Conservation (phyloP, 2,329 filamentous ascomycete genomes). For the Ramularia endophylla region DNA sequence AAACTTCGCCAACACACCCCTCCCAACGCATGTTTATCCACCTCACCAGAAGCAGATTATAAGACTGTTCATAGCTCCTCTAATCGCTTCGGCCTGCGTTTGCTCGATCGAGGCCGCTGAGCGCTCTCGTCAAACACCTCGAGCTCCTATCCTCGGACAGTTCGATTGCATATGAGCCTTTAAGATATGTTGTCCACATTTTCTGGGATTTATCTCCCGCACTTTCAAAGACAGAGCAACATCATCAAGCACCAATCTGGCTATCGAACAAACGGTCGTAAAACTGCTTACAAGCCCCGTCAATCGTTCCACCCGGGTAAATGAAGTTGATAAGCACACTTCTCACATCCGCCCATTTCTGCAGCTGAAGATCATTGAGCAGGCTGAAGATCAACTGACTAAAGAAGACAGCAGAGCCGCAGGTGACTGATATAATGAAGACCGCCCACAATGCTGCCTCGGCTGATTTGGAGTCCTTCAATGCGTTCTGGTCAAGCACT, state of each 20-base stretch:
- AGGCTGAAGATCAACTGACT: slow-evolving; percentile 19
- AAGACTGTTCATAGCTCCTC: too few relatives aligned
- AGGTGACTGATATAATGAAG: slow-evolving; percentile 31
- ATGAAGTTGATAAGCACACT: slow-evolving; percentile 30
- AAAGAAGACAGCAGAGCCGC: slow-evolving; percentile 24
- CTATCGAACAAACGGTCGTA: slow-evolving; percentile 23
- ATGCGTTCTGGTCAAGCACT: slow-evolving; percentile 22
- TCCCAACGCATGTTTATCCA: too few relatives aligned
- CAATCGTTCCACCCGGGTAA: slow-evolving; percentile 30
- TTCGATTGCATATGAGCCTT: too few relatives aligned
- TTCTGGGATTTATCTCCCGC: too few relatives aligned
- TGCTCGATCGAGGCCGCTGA: too few relatives aligned
- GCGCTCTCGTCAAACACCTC: too few relatives aligned
- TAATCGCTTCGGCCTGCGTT: too few relatives aligned
- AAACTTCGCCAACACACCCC: too few relatives aligned
- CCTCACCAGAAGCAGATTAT: too few relatives aligned
- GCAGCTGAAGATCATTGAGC: slow-evolving; percentile 25
- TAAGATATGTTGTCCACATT: too few relatives aligned
- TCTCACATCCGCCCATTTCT: slow-evolving; percentile 28
- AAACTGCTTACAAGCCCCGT: slow-evolving; percentile 27
- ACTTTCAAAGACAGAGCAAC: too few relatives aligned
- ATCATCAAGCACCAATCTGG: not conserved
- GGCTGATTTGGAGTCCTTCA: slow-evolving; percentile 27
- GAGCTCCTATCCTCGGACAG: too few relatives aligned
- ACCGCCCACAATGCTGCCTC: slow-evolving; percentile 30